Evolutionary conservation across 73 alveolate species (phyloP), one percentile per base, ranked within the genome.

Genomic region (Paramecium biaurelia): DNA sequence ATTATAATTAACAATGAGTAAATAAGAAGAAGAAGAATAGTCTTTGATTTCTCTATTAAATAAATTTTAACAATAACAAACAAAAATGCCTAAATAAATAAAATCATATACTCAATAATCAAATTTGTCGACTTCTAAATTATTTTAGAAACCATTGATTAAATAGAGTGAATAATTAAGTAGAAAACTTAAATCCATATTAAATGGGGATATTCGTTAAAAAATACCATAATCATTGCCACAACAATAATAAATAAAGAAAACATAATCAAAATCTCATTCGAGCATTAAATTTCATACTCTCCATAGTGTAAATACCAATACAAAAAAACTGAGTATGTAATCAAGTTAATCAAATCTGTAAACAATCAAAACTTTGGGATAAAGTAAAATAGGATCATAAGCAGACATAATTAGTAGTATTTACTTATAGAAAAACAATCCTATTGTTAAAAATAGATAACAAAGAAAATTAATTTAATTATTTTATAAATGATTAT

Each of bases 401-500:
- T 30, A 63, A 8, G 84, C 84, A 11, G 84, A 63, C 7, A 63
- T 63, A 38, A 63, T 63, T 63, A 63, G 84, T 18, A 63, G 84
- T 14, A 63, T 63, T 4, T 63, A 63, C 10, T 63, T 63, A 63
- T 11, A 63, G 26, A 63, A 63, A 63, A 63, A 5, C 21, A 63
- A 63, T 24, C 49, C 45, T 18, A 53, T 53, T 18, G 68, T 53
- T 53, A 53, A 53, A 53, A 53, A 53, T 7, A 23, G 47, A 63
- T 30, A 63, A n/a, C 45, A 63, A 32, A 63, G 45, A 63, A 63
- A 63, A 63, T 63, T 63, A 63, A 63, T 63, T 26, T 63, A 63
- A 63, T 30, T 63, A 63, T 63, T 63, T 63, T 63, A 63, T 63
- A 63, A 63, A 63, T 63, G 84, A 63, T 53, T 53, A 53, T 24